A percentile compares a stretch with the other conserved stretches of the same genome.
Evolutionary conservation across 352 stramenopile species (phyloP).

Genomic region (Elongisporangium anandrum): DNA sequence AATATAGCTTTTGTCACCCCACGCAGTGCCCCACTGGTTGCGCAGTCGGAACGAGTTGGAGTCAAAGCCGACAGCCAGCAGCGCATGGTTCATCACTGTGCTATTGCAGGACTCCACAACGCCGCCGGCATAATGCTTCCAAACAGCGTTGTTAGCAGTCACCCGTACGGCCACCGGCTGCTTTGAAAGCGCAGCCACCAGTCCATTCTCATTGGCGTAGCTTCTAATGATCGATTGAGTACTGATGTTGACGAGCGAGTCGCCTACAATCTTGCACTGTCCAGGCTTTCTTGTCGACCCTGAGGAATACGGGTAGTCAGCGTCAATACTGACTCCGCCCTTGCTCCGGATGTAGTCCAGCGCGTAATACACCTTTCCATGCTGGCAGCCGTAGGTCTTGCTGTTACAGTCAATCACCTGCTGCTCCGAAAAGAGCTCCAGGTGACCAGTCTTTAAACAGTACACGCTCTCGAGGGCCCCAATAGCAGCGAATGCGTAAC

Average conservation of each 20-base stretch:
- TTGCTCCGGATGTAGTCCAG: slow-evolving; percentile 86
- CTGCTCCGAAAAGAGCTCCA: slow-evolving; percentile 90
- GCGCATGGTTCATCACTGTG: slow-evolving; percentile 93
- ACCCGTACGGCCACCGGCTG: slow-evolving; percentile 93
- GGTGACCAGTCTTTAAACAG: slow-evolving; percentile 60
- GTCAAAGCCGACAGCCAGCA: slow-evolving; percentile 94
- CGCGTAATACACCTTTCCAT: slow-evolving; percentile 86
- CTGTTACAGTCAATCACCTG: slow-evolving; percentile 90
- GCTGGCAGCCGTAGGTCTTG: slow-evolving; percentile 82
- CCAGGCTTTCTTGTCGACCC: slow-evolving; percentile 13
- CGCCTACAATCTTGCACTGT: too few relatives aligned
- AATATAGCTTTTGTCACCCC: slow-evolving; percentile 91
- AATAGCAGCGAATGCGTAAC: slow-evolving; percentile 96
- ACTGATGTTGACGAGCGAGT: slow-evolving; percentile 5
- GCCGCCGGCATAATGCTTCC: slow-evolving; percentile 95
- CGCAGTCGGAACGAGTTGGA: slow-evolving; percentile 87
- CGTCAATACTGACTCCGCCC: slow-evolving; percentile 68
- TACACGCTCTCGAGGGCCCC: slow-evolving; percentile 90
- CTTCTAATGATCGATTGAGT: slow-evolving; percentile 13
- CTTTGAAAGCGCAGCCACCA: slow-evolving; percentile 84
- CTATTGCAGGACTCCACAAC: slow-evolving; percentile 78
- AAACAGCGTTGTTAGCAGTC: slow-evolving; percentile 88
- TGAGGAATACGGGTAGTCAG: slow-evolving; percentile 41
- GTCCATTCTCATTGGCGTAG: slow-evolving; percentile 45
- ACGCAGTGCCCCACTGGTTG: slow-evolving; percentile 94